phyloP scores from a whole-genome alignment of 805 yeast species.

The Wickerhamomyces alni region DNA sequence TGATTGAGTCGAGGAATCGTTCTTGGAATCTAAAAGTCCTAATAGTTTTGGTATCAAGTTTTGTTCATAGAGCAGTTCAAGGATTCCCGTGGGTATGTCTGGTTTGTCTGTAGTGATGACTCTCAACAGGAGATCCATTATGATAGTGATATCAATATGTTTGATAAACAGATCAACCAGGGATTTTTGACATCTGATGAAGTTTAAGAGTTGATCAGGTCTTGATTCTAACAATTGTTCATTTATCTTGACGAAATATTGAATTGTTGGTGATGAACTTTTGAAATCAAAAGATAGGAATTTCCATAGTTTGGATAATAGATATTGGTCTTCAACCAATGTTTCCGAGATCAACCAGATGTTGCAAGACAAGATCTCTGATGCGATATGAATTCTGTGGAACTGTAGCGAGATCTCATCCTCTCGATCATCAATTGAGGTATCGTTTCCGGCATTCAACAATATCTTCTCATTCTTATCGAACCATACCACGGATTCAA shows the following conservation, averaged over 20 bases:
- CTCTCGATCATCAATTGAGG: slow-evolving; percentile 4
- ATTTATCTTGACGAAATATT: slow-evolving; percentile 81
- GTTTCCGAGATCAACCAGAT: slow-evolving; percentile 91
- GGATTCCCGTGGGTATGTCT: slow-evolving; percentile 82
- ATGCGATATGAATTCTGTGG: slow-evolving; percentile 51
- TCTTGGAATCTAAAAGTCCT: slow-evolving; percentile 57
- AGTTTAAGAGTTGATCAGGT: slow-evolving; percentile 51
- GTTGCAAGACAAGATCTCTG: slow-evolving; percentile 84
- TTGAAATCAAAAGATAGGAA: slow-evolving; percentile 52
- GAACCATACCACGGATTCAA: slow-evolving; percentile 36
- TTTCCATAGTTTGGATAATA: slow-evolving; percentile 71
- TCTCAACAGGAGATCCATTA: slow-evolving; percentile 86
- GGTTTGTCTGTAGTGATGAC: slow-evolving; percentile 89
- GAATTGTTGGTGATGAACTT: slow-evolving; percentile 66
- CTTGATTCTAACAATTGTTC: slow-evolving; percentile 83
- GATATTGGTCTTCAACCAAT: slow-evolving; percentile 63
- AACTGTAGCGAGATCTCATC: slow-evolving; percentile 16
- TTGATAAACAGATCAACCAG: slow-evolving; percentile 66
- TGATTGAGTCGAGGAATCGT: slow-evolving; percentile 63
- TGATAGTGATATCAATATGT: slow-evolving; percentile 82
- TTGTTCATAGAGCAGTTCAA: slow-evolving; percentile 73
- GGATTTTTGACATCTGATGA: slow-evolving; percentile 43
- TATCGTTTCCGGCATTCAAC: slow-evolving; percentile 2
- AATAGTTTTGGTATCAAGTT: slow-evolving; percentile 63
- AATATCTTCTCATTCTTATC: slow-evolving; percentile 14